Evolutionary conservation across 129 eudicot species (phyloP), one percentile per base, ranked within the genome.

Genomic region (Solidago caesia): DNA sequence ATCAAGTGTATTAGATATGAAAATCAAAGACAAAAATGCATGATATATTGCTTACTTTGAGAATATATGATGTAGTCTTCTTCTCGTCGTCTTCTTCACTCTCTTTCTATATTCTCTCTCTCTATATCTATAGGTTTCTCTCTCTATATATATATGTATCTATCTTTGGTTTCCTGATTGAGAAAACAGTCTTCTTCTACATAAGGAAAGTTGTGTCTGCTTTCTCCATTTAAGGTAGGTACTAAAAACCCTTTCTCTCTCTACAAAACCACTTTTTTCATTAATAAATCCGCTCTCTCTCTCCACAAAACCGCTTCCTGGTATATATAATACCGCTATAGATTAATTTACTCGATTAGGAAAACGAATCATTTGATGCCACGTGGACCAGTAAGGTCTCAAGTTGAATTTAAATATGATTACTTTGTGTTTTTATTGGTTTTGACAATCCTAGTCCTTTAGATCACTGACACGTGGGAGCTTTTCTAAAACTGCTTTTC

Each of bases 401-500:
- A 9, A 33, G 16, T 3, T 39, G 4, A 12, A 3, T 49, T 63
- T 29, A 44, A 6, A 58, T 53, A 7, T 45, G 7, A 1, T n/a
- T 55, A 6, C 4, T 29, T 53, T 3, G 55, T 6, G 10, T 41
- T 16, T 27, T 72, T 79, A 45, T 55, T n/a, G 68, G 71, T 64
- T 63, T 64, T 47, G 77, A 72, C 82, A 25, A 64, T 15, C 33
- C 5, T 2, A n/a, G 65, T 72, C 82, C 63, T 79, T 72, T 79
- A 45, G 82, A 79, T 79, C 82, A 72, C 82, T 64, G 77, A 79
- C 82, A 79, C 82, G 57, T 79, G 77, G 66, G 5, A 11, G n/a
- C 51, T 21, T 71, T 44, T 72, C 44, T 6, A 49, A 66, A 64
- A 73, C 82, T 58, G 8, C 77, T 79, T 79, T 79, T 79, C 60